Evolutionary conservation across 441 rosid genomes (phyloP), one percentile per base, ranked within the genome.

Genomic region (Gossypium lobatum): DNA sequence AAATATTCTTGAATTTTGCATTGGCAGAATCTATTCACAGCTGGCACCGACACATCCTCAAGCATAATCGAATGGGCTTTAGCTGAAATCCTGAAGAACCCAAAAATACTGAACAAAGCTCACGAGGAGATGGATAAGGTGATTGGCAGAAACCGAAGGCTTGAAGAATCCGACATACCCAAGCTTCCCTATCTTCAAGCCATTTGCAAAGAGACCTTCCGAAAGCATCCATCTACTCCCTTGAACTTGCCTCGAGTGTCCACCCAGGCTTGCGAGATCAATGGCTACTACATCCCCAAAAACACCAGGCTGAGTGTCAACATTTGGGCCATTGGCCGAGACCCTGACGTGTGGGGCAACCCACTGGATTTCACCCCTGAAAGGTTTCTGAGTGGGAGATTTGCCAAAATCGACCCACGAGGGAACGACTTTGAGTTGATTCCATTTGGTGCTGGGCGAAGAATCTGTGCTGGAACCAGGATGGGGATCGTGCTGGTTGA

Each of bases 211-310:
- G 93, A 88, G 73, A 53, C 80, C 0, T 81, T 71, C 14, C 76
- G 93, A 13, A 87, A 85, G 57, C 93, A 88, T 66, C 93, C 93
- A 7, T 85, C 91, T 1, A 87, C 93, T 0, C 93, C 93, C 2
- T 71, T 88, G n/a, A 88, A 87, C 78, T 75, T 88, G 0, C 93
- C 91, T 0, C 80, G 93, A 16, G 63, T 85, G 34, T 84, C 89
- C 3, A 62, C 73, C 4, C 70, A 87, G 55, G 79, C 87, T 50
- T 88, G 89, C 20, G 78, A 78, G 14, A 80, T 88, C 60, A 81
- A 88, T 59, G 91, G 93, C 0, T 87, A 84, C 72, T 84, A 84
- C 21, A 83, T 88, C 58, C 93, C 93, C 1, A 81, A 74, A 63
- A 62, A 83, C 53, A 81, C 86, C 0, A 72, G 84, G 26, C 85